These are phyloP conservation scores for Pyrenula massariospora DNA, from an alignment of 495 filamentous ascomycete genomes.

Conservation along the genomic window DNA sequence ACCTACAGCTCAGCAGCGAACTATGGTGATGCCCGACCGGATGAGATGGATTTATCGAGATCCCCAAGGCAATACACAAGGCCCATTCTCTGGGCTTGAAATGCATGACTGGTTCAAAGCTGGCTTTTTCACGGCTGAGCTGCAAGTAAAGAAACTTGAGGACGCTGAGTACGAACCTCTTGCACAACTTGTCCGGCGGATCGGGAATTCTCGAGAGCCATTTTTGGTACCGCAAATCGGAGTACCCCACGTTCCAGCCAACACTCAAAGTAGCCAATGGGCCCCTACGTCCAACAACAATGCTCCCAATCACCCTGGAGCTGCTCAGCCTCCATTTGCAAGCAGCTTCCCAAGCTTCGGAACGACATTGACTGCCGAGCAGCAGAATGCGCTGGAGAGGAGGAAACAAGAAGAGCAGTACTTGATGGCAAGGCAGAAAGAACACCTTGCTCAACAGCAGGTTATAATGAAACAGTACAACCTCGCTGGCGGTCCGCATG, in stretches of 20 bases:
- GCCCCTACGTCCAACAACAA: constrained; percentile 26
- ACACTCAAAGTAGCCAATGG: constrained; percentile 25
- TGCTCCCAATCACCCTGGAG: constrained; percentile 27
- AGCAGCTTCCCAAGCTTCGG: constrained; percentile 93
- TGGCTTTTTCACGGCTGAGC: constrained; percentile 88
- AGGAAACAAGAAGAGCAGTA: constrained; percentile 98
- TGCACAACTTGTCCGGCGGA: constrained; percentile 88
- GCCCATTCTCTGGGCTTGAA: constrained; percentile 89
- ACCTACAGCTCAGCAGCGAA: constrained; percentile 61
- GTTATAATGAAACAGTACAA: constrained; percentile 65
- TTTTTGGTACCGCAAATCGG: constrained; percentile 97
- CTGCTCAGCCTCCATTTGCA: constrained; percentile 88
- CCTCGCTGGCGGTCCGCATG: constrained; percentile 43
- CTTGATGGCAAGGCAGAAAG: constrained; percentile 86
- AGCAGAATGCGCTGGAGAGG: constrained; percentile 92
- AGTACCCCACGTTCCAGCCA: constrained; percentile 69
- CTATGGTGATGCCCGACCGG: constrained; percentile 98
- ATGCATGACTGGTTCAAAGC: constrained; percentile 99
- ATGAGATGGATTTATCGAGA: constrained; percentile 99
- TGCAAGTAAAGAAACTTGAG: constrained; percentile 88
- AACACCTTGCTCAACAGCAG: constrained; percentile 81
- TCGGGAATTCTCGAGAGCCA: constrained; percentile 93
- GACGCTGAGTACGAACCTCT: constrained; percentile 90
- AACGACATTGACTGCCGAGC: constrained; percentile 91
- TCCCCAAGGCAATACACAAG: constrained; percentile 81